Conservation (phyloP, 305 asterid genomes). For the Rubia tinctorum region DNA sequence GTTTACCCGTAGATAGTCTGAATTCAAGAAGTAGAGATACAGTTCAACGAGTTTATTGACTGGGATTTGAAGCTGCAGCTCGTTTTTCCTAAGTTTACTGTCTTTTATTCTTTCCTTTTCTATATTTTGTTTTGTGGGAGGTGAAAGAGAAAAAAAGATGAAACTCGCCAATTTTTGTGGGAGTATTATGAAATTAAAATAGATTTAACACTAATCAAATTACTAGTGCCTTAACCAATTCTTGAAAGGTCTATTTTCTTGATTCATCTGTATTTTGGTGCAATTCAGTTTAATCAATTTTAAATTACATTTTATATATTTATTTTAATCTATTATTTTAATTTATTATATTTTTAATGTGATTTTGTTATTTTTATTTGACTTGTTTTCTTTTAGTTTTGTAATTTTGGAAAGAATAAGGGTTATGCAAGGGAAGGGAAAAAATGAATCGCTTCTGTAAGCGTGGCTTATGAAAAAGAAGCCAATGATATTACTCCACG, state of each 20-base stretch:
- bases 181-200: background rate
- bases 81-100: background rate
- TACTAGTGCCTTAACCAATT: no score
- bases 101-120: background rate
- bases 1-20: conserved; percentile 7
- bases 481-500: conserved; percentile 4
- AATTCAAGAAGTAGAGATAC: conserved; percentile 2
- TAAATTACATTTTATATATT: no score
- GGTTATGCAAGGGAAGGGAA: background rate
- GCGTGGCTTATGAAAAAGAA: conserved; percentile 4
- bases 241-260: no score
- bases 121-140: background rate
- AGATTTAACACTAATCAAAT: no score
- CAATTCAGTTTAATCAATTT: no score
- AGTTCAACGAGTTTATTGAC: conserved; percentile 3
- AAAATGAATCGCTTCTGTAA: background rate
- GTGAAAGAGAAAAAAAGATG: background rate
- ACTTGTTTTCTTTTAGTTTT: background rate
- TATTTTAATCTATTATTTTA: no score
- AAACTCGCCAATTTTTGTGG: no score
- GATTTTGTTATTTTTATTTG: no score
- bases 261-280: no score
- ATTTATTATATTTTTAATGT: no score
- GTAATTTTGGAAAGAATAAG: background rate
- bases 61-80: background rate